These are phyloP conservation scores for Psophocarpus tetragonolobus DNA, from an alignment of 306 rosid species.

Conservation along the genomic window DNA sequence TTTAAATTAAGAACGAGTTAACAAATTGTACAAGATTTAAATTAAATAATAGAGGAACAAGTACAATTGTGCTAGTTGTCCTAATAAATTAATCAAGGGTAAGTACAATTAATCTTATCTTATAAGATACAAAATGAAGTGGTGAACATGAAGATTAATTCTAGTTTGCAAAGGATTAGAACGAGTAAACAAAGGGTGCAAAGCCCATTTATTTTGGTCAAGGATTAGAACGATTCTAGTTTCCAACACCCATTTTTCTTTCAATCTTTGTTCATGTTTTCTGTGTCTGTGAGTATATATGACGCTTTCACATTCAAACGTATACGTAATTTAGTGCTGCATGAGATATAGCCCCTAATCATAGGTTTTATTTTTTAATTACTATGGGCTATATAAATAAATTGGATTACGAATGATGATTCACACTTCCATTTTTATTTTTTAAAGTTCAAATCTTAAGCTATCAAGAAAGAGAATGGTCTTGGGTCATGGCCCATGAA, in stretches of 20 bases:
- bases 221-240: not conserved
- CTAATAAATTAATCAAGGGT: not conserved
- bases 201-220: not conserved
- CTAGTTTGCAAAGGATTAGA: not conserved
- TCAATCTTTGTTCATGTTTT: not conserved
- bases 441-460: not conserved
- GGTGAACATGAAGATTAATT: too few species aligned
- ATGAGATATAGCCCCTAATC: not conserved
- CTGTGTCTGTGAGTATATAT: not conserved
- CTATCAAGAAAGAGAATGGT: not conserved
- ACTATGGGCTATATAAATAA: not conserved
- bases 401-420: not conserved
- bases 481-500: constrained; percentile 5
- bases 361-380: not conserved
- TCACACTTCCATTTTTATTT: not conserved
- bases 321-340: not conserved
- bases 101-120: not conserved
- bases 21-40: not conserved
- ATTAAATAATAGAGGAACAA: not conserved
- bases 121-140: too few species aligned
- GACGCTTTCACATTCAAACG: not conserved
- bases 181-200: not conserved
- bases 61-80: not conserved
- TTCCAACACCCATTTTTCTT: not conserved
- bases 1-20: not conserved